These are phyloP conservation scores for Neurospora sp. DNA, from an alignment of 495 filamentous ascomycete species.

Conservation along the genomic window DNA sequence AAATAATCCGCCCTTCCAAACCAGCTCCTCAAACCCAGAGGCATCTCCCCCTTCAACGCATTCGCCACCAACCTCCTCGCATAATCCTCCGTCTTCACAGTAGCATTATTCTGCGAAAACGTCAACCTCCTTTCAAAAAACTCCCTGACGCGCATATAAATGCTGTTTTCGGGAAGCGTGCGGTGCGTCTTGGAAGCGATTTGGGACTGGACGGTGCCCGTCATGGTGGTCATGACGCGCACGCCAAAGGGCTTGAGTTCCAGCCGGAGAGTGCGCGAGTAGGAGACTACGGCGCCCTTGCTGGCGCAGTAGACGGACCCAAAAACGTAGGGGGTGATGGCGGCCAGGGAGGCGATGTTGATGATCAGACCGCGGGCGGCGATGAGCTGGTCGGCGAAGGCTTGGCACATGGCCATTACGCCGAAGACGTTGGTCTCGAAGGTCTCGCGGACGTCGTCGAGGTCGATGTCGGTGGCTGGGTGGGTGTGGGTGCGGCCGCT, in stretches of 20 bases:
- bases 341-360: slow-evolving; percentile 43
- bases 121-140: slow-evolving; percentile 34
- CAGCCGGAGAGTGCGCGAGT: slow-evolving; percentile 41
- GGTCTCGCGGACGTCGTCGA: slow-evolving; percentile 40
- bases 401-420: slow-evolving; percentile 42
- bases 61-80: slow-evolving; percentile 25
- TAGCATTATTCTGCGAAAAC: slow-evolving; percentile 35
- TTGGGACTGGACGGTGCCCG: slow-evolving; percentile 39
- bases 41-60: slow-evolving; percentile 27
- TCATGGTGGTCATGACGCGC: slow-evolving; percentile 43
- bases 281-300: slow-evolving; percentile 42
- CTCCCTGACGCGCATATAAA: slow-evolving; percentile 29
- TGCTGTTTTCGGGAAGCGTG: slow-evolving; percentile 27
- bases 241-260: slow-evolving; percentile 47
- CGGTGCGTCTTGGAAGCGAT: slow-evolving; percentile 30
- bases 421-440: slow-evolving; percentile 59
- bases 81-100: slow-evolving; percentile 29
- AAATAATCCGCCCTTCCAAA: slow-evolving; percentile 40
- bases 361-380: slow-evolving; percentile 44
- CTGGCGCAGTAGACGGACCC: slow-evolving; percentile 42
- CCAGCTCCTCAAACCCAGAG: slow-evolving; percentile 26
- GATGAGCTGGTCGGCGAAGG: slow-evolving; percentile 44
- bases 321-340: slow-evolving; percentile 36
- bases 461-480: slow-evolving; percentile 42
- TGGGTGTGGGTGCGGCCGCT: slow-evolving; percentile 42